Percentiles rank a stretch among this genome's conserved stretches.
phyloP scores from a whole-genome alignment of 257 asterid species.

The Solanum pimpinellifolium region DNA sequence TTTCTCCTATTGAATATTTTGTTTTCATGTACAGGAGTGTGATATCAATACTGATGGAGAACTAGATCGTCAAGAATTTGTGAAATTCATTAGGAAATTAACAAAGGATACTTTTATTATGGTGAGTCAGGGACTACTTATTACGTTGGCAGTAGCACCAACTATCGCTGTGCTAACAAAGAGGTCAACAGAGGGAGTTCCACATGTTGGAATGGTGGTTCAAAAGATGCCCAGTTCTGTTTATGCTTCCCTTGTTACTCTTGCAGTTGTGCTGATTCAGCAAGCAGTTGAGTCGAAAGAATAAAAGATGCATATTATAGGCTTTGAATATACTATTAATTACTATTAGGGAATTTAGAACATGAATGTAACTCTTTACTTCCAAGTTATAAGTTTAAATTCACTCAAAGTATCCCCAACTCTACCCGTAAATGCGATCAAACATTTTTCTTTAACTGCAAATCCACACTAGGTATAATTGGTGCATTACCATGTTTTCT shows the following conservation, averaged over 20 bases:
- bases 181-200: slow-evolving; percentile 70
- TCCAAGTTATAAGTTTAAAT: too few relatives aligned
- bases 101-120: slow-evolving; percentile 55
- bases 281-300: too few relatives aligned
- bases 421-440: too few relatives aligned
- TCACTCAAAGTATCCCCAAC: too few relatives aligned
- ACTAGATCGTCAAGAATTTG: slow-evolving; percentile 62
- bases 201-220: slow-evolving; percentile 63
- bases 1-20: not conserved
- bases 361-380: too few relatives aligned
- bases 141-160: slow-evolving; percentile 72
- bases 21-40: slow-evolving; percentile 34
- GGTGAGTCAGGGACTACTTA: slow-evolving; percentile 64
- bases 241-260: slow-evolving; percentile 43
- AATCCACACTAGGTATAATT: too few relatives aligned
- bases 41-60: slow-evolving; percentile 74
- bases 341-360: too few relatives aligned
- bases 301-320: too few relatives aligned
- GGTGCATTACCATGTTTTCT: too few relatives aligned
- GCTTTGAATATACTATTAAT: too few relatives aligned
- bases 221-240: slow-evolving; percentile 67
- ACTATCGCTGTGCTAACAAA: slow-evolving; percentile 65
- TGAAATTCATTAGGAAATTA: slow-evolving; percentile 35
- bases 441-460: too few relatives aligned
- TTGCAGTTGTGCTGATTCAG: too few relatives aligned